These are phyloP conservation scores for Elaeis oleifera DNA, from an alignment of 202 grass and related monocot genomes.

Conservation along the genomic window DNA sequence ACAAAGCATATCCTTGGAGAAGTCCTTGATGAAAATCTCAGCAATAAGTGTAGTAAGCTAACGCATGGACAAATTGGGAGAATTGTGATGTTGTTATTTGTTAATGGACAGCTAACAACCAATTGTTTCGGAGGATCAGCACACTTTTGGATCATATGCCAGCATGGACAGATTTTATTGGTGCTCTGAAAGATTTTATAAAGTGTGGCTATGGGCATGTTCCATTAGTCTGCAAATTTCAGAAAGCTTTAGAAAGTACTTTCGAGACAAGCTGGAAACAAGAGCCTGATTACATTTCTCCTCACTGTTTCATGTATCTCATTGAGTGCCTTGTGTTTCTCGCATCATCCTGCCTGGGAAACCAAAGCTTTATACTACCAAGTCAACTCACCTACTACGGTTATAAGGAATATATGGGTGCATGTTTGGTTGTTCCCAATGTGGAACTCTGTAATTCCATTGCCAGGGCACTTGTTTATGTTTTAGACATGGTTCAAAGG, in stretches of 20 bases:
- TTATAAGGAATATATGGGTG: slow-evolving; percentile 34
- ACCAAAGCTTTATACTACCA: slow-evolving; percentile 31
- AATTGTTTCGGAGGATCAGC: slow-evolving; percentile 21
- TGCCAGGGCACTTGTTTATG: too few relatives aligned
- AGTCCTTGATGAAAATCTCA: slow-evolving; percentile 23
- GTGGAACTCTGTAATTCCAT: too few relatives aligned
- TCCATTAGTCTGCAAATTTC: slow-evolving; percentile 27
- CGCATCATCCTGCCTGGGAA: slow-evolving; percentile 23
- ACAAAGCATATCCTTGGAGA: slow-evolving; percentile 28
- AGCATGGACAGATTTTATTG: slow-evolving; percentile 38
- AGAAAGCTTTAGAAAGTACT: slow-evolving; percentile 36
- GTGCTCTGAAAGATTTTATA: slow-evolving; percentile 33
- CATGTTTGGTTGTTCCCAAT: slow-evolving; percentile 18
- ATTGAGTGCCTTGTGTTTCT: slow-evolving; percentile 51
- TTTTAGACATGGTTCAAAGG: too few relatives aligned
- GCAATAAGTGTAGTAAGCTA: slow-evolving; percentile 14
- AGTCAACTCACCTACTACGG: slow-evolving; percentile 39
- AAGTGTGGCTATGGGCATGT: slow-evolving; percentile 27
- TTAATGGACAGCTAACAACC: slow-evolving; percentile 30
- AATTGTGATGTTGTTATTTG: slow-evolving; percentile 36
- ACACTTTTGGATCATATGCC: slow-evolving; percentile 14
- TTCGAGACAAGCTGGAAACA: slow-evolving; percentile 17
- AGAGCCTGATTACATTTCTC: slow-evolving; percentile 45
- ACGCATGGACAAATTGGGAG: slow-evolving; percentile 46
- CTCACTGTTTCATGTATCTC: slow-evolving; percentile 45